Conservation (phyloP, 768 basidiomycete genomes). For the Tulasnella sp. region DNA sequence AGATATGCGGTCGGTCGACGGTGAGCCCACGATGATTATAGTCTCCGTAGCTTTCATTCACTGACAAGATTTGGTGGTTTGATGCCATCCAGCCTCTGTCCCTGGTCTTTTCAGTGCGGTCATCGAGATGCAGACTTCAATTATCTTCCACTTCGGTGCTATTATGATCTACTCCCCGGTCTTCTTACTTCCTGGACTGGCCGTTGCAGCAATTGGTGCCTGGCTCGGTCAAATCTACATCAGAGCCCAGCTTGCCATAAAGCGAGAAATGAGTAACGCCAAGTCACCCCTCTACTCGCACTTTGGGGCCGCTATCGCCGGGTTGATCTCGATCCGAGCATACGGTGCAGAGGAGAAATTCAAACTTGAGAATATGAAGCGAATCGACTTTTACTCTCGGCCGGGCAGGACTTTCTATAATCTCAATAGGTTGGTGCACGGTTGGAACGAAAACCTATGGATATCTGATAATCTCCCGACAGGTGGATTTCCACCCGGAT, state of each 20-base stretch:
- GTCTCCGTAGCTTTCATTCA: neutral
- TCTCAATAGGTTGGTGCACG: constrained; percentile 49
- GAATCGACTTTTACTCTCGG: constrained; percentile 59
- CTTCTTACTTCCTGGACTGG: constrained; percentile 38
- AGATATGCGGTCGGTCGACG: constrained; percentile 37
- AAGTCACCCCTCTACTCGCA: constrained; percentile 46
- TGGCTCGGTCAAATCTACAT: constrained; percentile 47
- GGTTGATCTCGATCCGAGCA: constrained; percentile 45
- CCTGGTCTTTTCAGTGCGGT: neutral
- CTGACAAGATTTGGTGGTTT: neutral
- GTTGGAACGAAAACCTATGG: too few species aligned
- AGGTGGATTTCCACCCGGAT: constrained; percentile 59
- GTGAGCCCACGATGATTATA: neutral
- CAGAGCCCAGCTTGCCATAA: constrained; percentile 47
- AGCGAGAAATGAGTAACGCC: constrained; percentile 47
- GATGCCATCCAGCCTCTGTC: neutral
- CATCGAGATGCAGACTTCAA: constrained; percentile 35
- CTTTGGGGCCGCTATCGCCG: constrained; percentile 45
- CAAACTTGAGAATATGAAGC: constrained; percentile 45
- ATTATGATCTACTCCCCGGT: constrained; percentile 37
- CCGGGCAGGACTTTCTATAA: constrained; percentile 56
- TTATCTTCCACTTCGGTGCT: constrained; percentile 39
- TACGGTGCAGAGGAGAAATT: constrained; percentile 46
- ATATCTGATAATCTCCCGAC: neutral
- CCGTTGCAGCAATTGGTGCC: constrained; percentile 41